Evolutionary conservation across 495 filamentous ascomycete genomes (phyloP), one percentile per base, ranked within the genome.

Genomic region (Penicillium steckii): DNA sequence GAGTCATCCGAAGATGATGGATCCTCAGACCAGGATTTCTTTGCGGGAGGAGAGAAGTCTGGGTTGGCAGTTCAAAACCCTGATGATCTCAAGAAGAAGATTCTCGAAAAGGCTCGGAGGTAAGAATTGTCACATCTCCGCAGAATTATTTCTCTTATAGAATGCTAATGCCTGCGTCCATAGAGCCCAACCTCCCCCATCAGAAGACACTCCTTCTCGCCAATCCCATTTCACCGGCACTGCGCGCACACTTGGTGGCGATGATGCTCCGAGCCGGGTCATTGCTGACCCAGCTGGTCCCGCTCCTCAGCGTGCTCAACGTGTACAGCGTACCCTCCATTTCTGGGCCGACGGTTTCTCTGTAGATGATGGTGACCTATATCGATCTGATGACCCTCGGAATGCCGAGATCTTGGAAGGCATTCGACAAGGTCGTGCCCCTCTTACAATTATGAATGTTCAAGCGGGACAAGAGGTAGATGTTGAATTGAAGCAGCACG

Each of bases 331-430:
- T 32, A 82, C 81, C 15, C 79, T 98, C 32, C 91, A 96, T 59
- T 86, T 98, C 53, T 98, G 94, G 94, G 74, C 79, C 12, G 88
- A 98, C 69, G 94, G 94, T 2, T 96, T 97, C 62, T 96, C 90
- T 40, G 85, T 98, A 29, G 95, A 97, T 56, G 92, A 97, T 61
- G 94, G 94, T 17, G 84, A 87, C n/a, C 83, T 98, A 8, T 91
- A 84, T 61, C 83, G 88, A 26, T 92, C 90, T 48, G 89, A 95
- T 58, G 92, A 97, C 65, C 91, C 94, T 13, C 82, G 81, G 5
- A 95, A 97, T 61, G 83, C 85, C 17, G 82, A 82, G 22, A 89
- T 91, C 47, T 75, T 98, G 18, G 79, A 86, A 24, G 85, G 90
- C 70, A 98, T 98, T 62, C 84, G 91, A 46, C 79, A 83, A 30